These are phyloP conservation scores for Boletellus sp. DNA, from an alignment of 768 basidiomycete genomes.

Conservation along the genomic window DNA sequence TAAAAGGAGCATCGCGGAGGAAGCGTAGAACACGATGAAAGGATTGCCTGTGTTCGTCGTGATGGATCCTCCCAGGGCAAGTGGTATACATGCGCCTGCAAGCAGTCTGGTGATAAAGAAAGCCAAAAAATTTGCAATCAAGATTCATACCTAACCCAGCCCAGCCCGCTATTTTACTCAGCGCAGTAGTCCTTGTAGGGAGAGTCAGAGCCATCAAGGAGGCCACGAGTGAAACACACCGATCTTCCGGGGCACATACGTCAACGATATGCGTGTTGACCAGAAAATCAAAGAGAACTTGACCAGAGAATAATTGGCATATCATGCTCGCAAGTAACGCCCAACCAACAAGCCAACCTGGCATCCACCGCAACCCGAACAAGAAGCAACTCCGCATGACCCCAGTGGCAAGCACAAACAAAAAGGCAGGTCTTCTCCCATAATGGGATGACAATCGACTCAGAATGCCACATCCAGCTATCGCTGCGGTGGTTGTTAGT, in stretches of 20 bases:
- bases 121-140: background rate
- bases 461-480: constrained; percentile 21
- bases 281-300: constrained; percentile 14
- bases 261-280: constrained; percentile 29
- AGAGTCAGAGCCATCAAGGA: constrained; percentile 2
- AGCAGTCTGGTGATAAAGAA: background rate
- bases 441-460: constrained; percentile 24
- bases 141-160: constrained; percentile 20
- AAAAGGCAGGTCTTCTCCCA: constrained; percentile 26
- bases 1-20: constrained; percentile 9
- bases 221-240: constrained; percentile 8
- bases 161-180: constrained; percentile 31
- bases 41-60: constrained; percentile 25
- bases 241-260: constrained; percentile 19
- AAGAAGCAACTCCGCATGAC: constrained; percentile 12
- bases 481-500: constrained; percentile 13
- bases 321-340: constrained; percentile 18
- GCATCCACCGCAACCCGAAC: constrained; percentile 10
- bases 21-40: constrained; percentile 21
- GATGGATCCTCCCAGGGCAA: constrained; percentile 26
- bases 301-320: constrained; percentile 9
- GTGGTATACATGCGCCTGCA: constrained; percentile 27
- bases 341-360: constrained; percentile 13
- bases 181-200: constrained; percentile 20
- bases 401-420: constrained; percentile 8